These are phyloP conservation scores for Eragrostis curvula DNA, from an alignment of 176 grass and related monocot species.

Conservation along the genomic window DNA sequence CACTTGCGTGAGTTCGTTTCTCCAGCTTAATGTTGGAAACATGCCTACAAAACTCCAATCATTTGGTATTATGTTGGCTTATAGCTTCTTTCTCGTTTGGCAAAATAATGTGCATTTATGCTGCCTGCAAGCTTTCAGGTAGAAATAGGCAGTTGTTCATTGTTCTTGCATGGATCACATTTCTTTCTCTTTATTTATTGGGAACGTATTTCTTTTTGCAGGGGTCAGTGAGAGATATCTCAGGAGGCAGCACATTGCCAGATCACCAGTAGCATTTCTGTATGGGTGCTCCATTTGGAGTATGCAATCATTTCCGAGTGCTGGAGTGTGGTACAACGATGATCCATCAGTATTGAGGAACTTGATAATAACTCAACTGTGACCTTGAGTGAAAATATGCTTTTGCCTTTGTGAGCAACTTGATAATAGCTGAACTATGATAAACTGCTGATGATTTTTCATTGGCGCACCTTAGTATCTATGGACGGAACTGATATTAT, in stretches of 20 bases:
- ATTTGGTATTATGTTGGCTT: background rate
- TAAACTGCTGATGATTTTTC: background rate
- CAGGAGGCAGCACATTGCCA: background rate
- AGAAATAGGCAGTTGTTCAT: background rate
- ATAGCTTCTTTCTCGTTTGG: background rate
- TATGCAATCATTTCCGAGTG: background rate
- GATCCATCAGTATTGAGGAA: background rate
- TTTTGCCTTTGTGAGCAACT: background rate
- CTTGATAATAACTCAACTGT: conserved; percentile 24
- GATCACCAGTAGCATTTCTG: background rate
- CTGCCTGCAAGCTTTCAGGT: background rate
- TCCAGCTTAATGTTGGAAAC: background rate
- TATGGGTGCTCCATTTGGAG: conserved; percentile 9
- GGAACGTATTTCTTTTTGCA: conserved; percentile 31
- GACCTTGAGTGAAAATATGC: background rate
- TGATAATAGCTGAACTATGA: no score
- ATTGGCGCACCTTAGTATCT: conserved; percentile 2
- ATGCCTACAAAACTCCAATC: background rate
- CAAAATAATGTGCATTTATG: background rate
- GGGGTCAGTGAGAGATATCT: conserved; percentile 51
- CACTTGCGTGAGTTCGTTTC: background rate
- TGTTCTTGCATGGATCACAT: conserved; percentile 6
- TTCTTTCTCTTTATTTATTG: background rate
- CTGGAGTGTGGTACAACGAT: background rate
- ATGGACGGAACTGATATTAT: background rate